Base-by-base conservation (phyloP, 2,329 filamentous ascomycete species). In the Metarhizium sp. region DNA sequence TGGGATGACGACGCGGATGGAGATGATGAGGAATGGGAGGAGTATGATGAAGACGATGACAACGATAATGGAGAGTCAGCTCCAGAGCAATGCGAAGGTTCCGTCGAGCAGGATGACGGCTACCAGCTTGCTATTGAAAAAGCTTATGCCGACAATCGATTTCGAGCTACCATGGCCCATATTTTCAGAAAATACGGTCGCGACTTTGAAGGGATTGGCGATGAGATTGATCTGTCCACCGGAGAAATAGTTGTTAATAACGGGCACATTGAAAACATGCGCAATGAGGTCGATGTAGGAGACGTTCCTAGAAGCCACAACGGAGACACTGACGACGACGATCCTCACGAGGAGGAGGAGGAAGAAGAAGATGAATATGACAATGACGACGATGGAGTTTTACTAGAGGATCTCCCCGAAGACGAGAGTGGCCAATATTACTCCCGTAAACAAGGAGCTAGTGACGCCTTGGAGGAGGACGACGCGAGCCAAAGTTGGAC, bases 101-200 rank as follows among this genome's bases (percentile, higher is more conserved):
- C 73, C 49, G 67, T 71, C 29, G 70, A 71, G 47, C 75, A 77
- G 36, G 77, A 84, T 57, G 75, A 80, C 16, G 74, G 78, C 52
- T 76, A 78, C 58, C 78, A 83, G 55, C 72, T 90, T 16, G 76
- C 83, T 49, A 74, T 80, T 58, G 83, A 80, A 50, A 80, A 87
- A 60, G 79, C 81, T 51, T 78, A 79, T 54, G 88, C 90, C 56
- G 85, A 89, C 59, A 74, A 78, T 59, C 84, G 84, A 57, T 79
- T 96, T 45, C 92, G 94, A 68, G 85, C 84, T n/a, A 84, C 84
- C 5, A 94, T 95, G 67, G 91, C 96, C 66, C 76, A 82, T 55
- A 95, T 97, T 55, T 96, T 96, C 67, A 82, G 87, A 58, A 96
- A 95, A 69, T 96, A 95, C 68, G 85, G 80, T 53, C 85, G 79